Evolutionary conservation across 75 land plant genomes (phyloP), one percentile per base, ranked within the genome.

Genomic region (Picea sitchensis): DNA sequence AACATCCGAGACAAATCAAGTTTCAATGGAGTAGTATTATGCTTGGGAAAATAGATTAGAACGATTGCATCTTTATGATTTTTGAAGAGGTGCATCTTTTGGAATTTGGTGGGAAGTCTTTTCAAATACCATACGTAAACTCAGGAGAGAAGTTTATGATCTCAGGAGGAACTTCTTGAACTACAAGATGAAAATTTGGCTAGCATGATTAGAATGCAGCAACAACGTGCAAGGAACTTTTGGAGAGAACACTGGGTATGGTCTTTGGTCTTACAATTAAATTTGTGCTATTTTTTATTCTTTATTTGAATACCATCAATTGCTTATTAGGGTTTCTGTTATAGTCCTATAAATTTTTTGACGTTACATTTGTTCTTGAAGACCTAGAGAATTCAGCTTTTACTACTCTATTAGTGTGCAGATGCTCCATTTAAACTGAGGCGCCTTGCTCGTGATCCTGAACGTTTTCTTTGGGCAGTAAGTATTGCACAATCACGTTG

Each of bases 171-270:
- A 61, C 92, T 97, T 71, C 56, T 65, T 54, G 99, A 95, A 86
- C 85, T 97, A 23, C 99, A 97, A 72, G 98, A 97, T 80, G 69
- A 63, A 31, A 80, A 76, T 20, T 79, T 95, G 57, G 92, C 95
- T 56, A 76, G 79, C 59, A 78, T 69, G 54, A 84, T 97, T 78
- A 84, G 79, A 80, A 86, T 87, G 15, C 87, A 92, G 61, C 88
- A 89, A 23, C 76, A 81, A 8, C 85, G 93, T 65, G 91, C 87
- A 6, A 79, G 83, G 21, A 87, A 89, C 60, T 87, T 91, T 74
- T 97, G 99, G 99, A 87, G 85, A 65, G 90, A 83, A 76, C 83
- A 92, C 76, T 96, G 99, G 99, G 99, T 96, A 89, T 14, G n/a
- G 20, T 58, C 67, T 23, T 64, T 41, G 13, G 72, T 34, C 47